phyloP scores from a whole-genome alignment of 2,329 filamentous ascomycete species.

The Fusarium liriodendri region DNA sequence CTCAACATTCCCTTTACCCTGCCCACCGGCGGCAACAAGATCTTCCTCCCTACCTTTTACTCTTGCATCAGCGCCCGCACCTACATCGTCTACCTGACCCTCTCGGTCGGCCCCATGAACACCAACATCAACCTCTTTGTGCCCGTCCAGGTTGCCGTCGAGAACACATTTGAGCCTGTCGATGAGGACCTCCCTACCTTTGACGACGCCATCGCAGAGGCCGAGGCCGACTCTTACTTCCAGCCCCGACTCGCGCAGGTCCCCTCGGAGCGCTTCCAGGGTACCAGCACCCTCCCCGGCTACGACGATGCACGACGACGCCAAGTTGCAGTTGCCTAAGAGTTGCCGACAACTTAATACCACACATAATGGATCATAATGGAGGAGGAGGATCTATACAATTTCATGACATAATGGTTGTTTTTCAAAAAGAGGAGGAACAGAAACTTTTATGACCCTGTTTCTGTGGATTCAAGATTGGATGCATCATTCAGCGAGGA shows the following conservation, averaged over 20 bases:
- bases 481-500: conserved; percentile 38
- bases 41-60: conserved; percentile 68
- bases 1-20: conserved; percentile 62
- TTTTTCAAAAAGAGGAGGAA: conserved; percentile 11
- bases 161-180: conserved; percentile 48
- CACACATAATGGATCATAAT: conserved; percentile 36
- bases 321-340: conserved; percentile 42
- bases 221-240: conserved; percentile 57
- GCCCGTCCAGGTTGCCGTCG: conserved; percentile 64
- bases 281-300: conserved; percentile 52
- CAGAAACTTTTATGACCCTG: conserved; percentile 28
- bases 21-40: conserved; percentile 59
- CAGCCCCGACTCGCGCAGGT: conserved; percentile 54
- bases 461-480: conserved; percentile 12
- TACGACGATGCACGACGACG: conserved; percentile 50
- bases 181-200: conserved; percentile 59
- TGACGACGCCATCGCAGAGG: conserved; percentile 58
- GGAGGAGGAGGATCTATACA: conserved; percentile 28
- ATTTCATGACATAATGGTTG: conserved; percentile 31
- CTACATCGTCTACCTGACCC: conserved; percentile 62
- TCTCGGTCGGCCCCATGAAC: conserved; percentile 57
- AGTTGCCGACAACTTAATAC: not conserved
- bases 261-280: conserved; percentile 48
- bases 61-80: conserved; percentile 66
- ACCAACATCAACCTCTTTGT: conserved; percentile 58